Evolutionary conservation across 139 green algal genomes (phyloP).

Genomic region (Trebouxia sp.): DNA sequence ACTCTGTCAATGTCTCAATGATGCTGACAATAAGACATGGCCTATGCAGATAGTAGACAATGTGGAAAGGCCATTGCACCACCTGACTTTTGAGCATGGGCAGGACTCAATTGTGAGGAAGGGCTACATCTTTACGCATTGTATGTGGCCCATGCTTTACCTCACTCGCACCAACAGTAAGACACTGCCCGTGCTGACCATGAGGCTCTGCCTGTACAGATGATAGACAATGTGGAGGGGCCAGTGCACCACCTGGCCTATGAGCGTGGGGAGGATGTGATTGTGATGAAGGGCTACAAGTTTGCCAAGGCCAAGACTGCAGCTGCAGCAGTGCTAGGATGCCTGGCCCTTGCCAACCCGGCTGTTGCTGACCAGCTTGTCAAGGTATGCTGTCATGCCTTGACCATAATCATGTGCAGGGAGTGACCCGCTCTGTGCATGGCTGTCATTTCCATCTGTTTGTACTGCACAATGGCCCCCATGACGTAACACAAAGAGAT

Average conservation of each 20-base stretch:
- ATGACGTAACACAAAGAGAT: neutral
- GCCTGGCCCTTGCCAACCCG: conserved; percentile 4
- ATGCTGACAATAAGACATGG: too few species aligned
- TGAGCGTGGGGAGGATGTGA: conserved; percentile 27
- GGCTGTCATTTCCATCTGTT: neutral
- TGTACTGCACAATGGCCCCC: neutral
- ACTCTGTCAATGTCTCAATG: too few species aligned
- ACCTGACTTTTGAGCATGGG: too few species aligned
- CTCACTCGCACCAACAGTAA: too few species aligned
- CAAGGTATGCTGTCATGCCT: neutral
- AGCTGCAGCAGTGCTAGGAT: conserved; percentile 24
- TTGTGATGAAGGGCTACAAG: conserved; percentile 39
- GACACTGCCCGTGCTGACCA: neutral
- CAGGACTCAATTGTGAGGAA: too few species aligned
- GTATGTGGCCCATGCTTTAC: too few species aligned
- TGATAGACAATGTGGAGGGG: conserved; percentile 7
- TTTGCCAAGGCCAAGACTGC: conserved; percentile 35
- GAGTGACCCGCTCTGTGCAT: neutral
- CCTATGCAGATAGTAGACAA: too few species aligned
- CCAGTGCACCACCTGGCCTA: conserved; percentile 22
- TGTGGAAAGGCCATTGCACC: too few species aligned
- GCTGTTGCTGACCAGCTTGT: neutral
- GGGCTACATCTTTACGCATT: too few species aligned
- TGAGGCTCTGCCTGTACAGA: neutral
- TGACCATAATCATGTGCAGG: neutral